phyloP scores from a whole-genome alignment of 2,329 filamentous ascomycete genomes.

The Alternaria longipes region DNA sequence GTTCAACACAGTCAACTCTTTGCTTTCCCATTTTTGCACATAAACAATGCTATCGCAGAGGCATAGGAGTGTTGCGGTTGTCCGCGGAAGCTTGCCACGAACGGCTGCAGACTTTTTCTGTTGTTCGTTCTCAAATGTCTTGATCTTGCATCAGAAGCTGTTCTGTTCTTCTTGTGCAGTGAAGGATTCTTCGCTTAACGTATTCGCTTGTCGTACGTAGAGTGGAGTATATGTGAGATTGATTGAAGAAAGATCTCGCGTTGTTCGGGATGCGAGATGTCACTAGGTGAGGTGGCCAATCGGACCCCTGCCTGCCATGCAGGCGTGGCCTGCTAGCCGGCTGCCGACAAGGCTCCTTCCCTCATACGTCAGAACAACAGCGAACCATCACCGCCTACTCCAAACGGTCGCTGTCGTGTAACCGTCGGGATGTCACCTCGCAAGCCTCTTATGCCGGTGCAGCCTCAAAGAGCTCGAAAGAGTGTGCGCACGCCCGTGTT shows the following conservation, averaged over 20 bases:
- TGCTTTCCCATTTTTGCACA: background rate
- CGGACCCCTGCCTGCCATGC: background rate
- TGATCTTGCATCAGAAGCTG: background rate
- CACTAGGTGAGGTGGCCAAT: background rate
- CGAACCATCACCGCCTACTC: background rate
- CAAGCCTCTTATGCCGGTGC: background rate
- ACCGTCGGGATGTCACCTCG: background rate
- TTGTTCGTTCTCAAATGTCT: background rate
- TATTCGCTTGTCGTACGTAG: background rate
- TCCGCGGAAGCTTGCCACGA: background rate
- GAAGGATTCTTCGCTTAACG: background rate
- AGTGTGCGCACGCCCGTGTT: conserved; percentile 9
- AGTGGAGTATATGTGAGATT: background rate
- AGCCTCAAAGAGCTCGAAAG: conserved; percentile 1
- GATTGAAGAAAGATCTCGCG: background rate
- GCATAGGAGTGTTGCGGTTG: background rate
- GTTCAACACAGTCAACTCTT: no score
- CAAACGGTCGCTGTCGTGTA: background rate
- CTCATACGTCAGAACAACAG: background rate
- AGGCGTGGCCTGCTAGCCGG: conserved; percentile 9
- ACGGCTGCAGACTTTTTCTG: background rate
- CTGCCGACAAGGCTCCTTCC: background rate
- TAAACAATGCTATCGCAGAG: background rate
- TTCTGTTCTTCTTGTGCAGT: background rate
- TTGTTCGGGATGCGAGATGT: background rate